Evolutionary conservation across 306 rosid species (phyloP).

Genomic region (Hippophae tibetana): DNA sequence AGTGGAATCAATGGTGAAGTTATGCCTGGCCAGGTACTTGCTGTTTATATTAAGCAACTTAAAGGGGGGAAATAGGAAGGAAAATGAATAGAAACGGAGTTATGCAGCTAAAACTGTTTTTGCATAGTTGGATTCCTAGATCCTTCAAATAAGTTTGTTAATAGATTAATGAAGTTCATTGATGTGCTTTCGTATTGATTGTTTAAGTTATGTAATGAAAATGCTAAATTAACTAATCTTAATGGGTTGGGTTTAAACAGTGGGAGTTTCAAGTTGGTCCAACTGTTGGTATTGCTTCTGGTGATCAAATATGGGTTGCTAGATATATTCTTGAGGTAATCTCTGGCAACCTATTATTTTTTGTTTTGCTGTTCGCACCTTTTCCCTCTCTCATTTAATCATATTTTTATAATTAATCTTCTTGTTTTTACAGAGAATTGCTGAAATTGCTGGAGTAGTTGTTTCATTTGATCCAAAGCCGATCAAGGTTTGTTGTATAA

Average conservation of each 20-base stretch:
- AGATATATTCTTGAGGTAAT: slow-evolving; percentile 56
- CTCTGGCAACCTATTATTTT: background rate
- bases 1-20: slow-evolving; percentile 51
- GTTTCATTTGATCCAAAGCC: slow-evolving; percentile 55
- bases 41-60: no score
- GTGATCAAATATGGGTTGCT: slow-evolving; percentile 46
- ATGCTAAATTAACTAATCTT: background rate
- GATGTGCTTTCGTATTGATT: no score
- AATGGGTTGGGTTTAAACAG: slow-evolving; percentile 9
- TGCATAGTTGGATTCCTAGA: no score
- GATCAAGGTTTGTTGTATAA: slow-evolving; percentile 23
- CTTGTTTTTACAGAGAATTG: slow-evolving; percentile 28
- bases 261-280: slow-evolving; percentile 66
- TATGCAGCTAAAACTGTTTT: no score
- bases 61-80: no score
- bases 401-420: background rate
- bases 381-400: no score
- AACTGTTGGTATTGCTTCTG: slow-evolving; percentile 33
- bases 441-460: slow-evolving; percentile 43
- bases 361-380: no score
- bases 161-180: no score
- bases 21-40: slow-evolving; percentile 46
- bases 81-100: no score
- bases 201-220: no score
- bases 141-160: no score